Conservation (phyloP, 2,329 filamentous ascomycete species). For the Ophiognomonia clavigignenti-juglandacearum region DNA sequence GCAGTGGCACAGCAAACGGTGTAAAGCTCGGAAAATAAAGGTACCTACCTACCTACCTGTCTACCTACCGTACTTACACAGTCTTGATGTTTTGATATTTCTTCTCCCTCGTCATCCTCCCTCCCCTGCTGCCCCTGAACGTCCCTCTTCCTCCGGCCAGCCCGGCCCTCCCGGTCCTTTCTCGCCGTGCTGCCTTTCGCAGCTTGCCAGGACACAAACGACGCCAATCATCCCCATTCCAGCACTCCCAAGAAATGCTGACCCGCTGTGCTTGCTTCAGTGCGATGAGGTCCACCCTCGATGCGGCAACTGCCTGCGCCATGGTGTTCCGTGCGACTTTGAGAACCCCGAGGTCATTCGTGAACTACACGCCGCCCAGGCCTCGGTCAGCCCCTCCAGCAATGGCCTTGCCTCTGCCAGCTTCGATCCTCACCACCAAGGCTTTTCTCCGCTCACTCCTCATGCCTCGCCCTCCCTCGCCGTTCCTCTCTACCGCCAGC, state of each 20-base stretch:
- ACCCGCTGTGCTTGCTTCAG: constrained; percentile 26
- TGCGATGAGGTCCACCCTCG: constrained; percentile 63
- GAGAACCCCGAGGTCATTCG: constrained; percentile 45
- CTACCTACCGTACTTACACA: background rate
- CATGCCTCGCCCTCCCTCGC: constrained; percentile 20
- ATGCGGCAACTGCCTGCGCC: constrained; percentile 63
- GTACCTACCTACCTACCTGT: constrained; percentile 30
- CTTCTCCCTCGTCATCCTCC: background rate
- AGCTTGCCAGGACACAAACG: too few relatives aligned
- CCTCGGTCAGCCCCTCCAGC: constrained; percentile 19
- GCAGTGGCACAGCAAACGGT: constrained; percentile 31
- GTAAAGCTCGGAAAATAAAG: constrained; percentile 68
- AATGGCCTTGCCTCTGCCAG: constrained; percentile 16
- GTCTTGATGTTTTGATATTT: background rate
- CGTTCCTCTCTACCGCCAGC: constrained; percentile 31
- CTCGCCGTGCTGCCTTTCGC: too few relatives aligned
- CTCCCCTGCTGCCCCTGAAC: background rate
- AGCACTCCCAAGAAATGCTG: too few relatives aligned
- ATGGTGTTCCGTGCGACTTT: constrained; percentile 63
- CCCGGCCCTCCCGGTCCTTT: too few relatives aligned
- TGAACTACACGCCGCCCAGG: constrained; percentile 33
- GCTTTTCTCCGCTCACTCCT: constrained; percentile 5
- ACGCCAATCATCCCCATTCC: too few relatives aligned
- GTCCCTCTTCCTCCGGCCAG: too few relatives aligned
- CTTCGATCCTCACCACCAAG: constrained; percentile 10